Evolutionary conservation across 2,329 filamentous ascomycete genomes (phyloP), one percentile per base, ranked within the genome.

Genomic region (Aureobasidium zeae): DNA sequence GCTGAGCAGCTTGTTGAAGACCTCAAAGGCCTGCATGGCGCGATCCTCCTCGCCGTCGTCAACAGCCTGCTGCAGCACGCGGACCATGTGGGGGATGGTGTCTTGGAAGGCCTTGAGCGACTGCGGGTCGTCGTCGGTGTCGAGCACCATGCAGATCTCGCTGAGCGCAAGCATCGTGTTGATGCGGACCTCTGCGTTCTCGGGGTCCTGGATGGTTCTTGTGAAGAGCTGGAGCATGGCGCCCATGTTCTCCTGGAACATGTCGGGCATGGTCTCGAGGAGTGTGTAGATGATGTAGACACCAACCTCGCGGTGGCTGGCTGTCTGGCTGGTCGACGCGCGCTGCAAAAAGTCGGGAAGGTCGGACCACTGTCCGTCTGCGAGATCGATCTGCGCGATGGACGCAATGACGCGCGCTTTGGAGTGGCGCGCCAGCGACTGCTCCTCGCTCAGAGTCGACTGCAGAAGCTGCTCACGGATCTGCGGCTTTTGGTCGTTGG

Each of bases 231-330:
- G 73, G 57, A 96, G 86, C 48, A 96, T 77, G 59, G 85, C 79
- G 47, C 73, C 66, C 55, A 86, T 77, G 65, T 91, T 84, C 57
- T 88, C 83, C 55, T 79, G 77, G 65, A 95, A 94, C 53, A 81
- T 76, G 53, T 87, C 81, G 15, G 86, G 86, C 53, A 93, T 81
- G 44, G 83, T 82, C 68, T 98, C 91, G 9, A 96, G 73, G 34
- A 95, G 79, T 49, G 86, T 89, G 68, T 81, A 95, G 52, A 96
- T 80, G 55, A 96, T 87, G 68, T 91, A 96, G 51, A 89, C 82
- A 52, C 84, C 87, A 29, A 95, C 85, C 61, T 94, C 87, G 53
- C 91, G 82, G 63, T 94, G 85, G 49, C 79, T 73, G 39, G 85
- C 80, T 49, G 81, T 80, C 48, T 74, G 68, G 60, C 79, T 88